Evolutionary conservation across 2,329 filamentous ascomycete species (phyloP).

Genomic region (Nemania sp.): DNA sequence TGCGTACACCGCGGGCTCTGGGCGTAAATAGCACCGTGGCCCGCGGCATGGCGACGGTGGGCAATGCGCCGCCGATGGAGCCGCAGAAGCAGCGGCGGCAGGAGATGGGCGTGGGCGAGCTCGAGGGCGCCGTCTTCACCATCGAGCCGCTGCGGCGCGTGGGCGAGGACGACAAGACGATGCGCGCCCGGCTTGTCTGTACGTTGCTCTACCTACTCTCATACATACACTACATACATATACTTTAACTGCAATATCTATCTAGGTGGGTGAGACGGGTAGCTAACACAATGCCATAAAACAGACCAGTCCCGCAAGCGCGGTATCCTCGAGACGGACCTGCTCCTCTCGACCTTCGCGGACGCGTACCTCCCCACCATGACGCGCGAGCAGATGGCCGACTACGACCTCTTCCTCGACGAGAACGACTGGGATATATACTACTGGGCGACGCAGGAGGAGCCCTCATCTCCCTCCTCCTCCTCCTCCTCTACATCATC

Average conservation of each 20-base stretch:
- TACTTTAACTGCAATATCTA: background rate
- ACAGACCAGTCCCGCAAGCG: slow-evolving; percentile 96
- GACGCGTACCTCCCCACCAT: slow-evolving; percentile 80
- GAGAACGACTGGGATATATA: slow-evolving; percentile 99
- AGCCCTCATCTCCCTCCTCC: slow-evolving; percentile 56
- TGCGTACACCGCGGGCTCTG: slow-evolving; percentile 37
- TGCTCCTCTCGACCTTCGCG: slow-evolving; percentile 96
- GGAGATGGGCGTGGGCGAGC: slow-evolving; percentile 85
- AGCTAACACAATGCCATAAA: slow-evolving; percentile 10
- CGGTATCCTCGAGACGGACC: slow-evolving; percentile 94
- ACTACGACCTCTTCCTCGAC: slow-evolving; percentile 94
- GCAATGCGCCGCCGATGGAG: slow-evolving; percentile 49
- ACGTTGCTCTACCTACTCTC: slow-evolving; percentile 56
- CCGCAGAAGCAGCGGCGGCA: slow-evolving; percentile 43
- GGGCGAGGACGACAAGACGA: slow-evolving; percentile 87
- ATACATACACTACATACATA: too few relatives aligned
- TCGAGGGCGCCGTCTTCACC: slow-evolving; percentile 86
- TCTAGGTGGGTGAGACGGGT: too few relatives aligned
- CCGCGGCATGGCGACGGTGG: slow-evolving; percentile 40
- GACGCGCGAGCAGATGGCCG: slow-evolving; percentile 76
- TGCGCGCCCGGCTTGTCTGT: slow-evolving; percentile 84
- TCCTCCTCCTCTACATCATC: slow-evolving; percentile 14
- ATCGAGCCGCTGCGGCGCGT: slow-evolving; percentile 88
- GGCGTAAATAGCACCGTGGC: slow-evolving; percentile 25
- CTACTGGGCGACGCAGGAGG: slow-evolving; percentile 97